Evolutionary conservation across 306 rosid genomes (phyloP).

Genomic region (Aeschynomene evenia): DNA sequence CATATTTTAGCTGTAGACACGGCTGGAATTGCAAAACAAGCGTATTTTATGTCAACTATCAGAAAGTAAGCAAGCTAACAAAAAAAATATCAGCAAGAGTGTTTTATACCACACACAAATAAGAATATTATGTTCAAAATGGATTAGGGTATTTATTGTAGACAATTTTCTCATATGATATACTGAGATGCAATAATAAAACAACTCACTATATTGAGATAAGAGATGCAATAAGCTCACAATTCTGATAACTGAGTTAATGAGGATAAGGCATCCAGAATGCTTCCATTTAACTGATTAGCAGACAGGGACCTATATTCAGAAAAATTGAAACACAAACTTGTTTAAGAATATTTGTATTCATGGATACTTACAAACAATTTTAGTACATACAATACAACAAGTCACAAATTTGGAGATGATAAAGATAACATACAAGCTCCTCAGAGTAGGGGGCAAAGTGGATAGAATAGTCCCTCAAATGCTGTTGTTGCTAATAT

Average conservation of each 20-base stretch:
- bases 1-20: no score
- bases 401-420: constrained; percentile 1
- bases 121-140: no score
- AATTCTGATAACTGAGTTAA: constrained; percentile 48
- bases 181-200: no score
- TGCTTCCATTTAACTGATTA: constrained; percentile 58
- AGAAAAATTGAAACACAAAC: constrained; percentile 6
- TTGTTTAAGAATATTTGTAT: background rate
- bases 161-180: no score
- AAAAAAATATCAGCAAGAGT: no score
- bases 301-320: constrained; percentile 56
- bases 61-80: no score
- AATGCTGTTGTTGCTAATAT: constrained; percentile 66
- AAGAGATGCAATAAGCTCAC: constrained; percentile 42
- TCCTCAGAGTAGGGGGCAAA: constrained; percentile 59
- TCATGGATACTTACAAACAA: background rate
- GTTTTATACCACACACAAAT: no score
- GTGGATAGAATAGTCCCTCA: constrained; percentile 58
- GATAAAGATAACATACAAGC: constrained; percentile 46
- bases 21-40: no score
- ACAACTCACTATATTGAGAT: background rate
- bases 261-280: constrained; percentile 44
- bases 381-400: background rate
- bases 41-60: no score
- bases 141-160: no score